A percentile compares a stretch with the other conserved stretches of the same genome.
Conservation (phyloP, 2,329 filamentous ascomycete species). For the Beauveria varroae region DNA sequence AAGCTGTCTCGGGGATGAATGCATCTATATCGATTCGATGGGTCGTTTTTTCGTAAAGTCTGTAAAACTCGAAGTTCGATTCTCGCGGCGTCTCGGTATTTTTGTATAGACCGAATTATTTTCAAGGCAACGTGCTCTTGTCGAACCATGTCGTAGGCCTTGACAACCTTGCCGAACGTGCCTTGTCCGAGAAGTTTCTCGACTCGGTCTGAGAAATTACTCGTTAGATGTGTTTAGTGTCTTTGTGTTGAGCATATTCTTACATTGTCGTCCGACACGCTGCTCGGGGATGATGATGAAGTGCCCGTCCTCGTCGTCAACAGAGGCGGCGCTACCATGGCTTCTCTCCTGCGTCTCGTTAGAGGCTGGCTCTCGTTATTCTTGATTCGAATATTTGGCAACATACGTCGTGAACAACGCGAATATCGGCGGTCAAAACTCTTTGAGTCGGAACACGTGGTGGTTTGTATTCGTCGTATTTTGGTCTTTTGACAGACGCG, state of each 20-base stretch:
- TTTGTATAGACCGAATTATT: conserved; percentile 10
- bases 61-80: conserved; percentile 9
- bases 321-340: conserved; percentile 51
- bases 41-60: conserved; percentile 7
- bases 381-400: neutral
- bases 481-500: neutral
- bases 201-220: conserved; percentile 3
- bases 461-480: neutral
- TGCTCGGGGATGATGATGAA: conserved; percentile 80
- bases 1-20: conserved; percentile 11
- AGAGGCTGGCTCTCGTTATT: neutral
- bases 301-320: conserved; percentile 87
- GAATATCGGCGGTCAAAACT: conserved; percentile 23
- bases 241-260: neutral
- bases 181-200: conserved; percentile 10
- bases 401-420: conserved; percentile 49
- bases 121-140: conserved; percentile 11
- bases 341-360: conserved; percentile 14
- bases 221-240: neutral
- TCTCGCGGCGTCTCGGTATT: conserved; percentile 11
- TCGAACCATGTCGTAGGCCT: conserved; percentile 7
- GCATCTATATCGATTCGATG: conserved; percentile 6
- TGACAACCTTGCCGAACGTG: conserved; percentile 9
- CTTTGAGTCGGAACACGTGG: neutral
- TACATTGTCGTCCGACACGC: conserved; percentile 9